Base-by-base conservation (phyloP, 2,329 filamentous ascomycete genomes). In the Drechslera avenae region DNA sequence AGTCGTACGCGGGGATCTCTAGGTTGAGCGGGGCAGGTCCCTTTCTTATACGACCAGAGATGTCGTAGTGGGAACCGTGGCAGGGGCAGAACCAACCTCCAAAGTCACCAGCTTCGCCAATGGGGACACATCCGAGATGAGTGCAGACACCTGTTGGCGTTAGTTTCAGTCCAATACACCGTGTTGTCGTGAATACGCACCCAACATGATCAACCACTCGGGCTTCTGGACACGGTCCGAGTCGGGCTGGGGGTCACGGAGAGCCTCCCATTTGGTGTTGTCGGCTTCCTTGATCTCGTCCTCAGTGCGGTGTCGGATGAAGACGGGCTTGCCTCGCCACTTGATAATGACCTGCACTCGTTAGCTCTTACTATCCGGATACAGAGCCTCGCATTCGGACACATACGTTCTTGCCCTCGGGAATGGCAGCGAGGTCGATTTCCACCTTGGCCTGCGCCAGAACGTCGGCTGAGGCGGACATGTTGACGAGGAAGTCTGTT, bases 21-120 rank as follows among this genome's bases (percentile, higher is more conserved):
- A 99, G 86, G 84, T 99, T 99, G 73, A 99, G 86, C 63, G 94
- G 94, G 57, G 94, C 94, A 60, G 94, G 94, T 64, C 94, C 94
- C 85, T 90, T 97, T 83, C 94, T 88, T 85, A 96, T 90, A 79
- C 94, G 91, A 77, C 94, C 94, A 61, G 92, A 97, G 78, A 99
- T 97, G 77, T 99, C 94, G 86, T 99, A 99, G 84, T 99, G 94
- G 67, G 92, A 97, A 78, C 94, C 94, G 86, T 99, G 94, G 89
- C 94, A 99, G 63, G 94, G 94, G 84, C 94, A 99, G 89, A 99
- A 99, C 94, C 94, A 99, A 75, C 94, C 94, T 76, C 94, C 94
- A 73, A 83, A 99, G 79, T 99, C 95, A 77, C 94, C 94, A 62
- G 94, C 91, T 83, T 99, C 94, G 73, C 95, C 94, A 72, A 99